These are phyloP conservation scores for Yamadazyma buinensis DNA, from an alignment of 1,139 yeast genomes.

Conservation along the genomic window DNA sequence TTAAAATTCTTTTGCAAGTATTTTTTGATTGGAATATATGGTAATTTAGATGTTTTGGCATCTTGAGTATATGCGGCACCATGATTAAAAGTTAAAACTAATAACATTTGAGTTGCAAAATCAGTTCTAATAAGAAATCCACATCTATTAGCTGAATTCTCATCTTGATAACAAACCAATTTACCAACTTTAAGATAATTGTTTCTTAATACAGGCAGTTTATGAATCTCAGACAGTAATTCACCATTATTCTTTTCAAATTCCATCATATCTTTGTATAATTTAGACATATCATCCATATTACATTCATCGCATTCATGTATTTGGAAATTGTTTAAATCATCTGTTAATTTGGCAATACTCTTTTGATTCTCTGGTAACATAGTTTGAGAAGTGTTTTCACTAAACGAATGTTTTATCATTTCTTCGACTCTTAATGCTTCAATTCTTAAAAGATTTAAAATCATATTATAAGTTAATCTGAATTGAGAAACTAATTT, in stretches of 20 bases:
- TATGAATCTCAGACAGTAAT: conserved; percentile 46
- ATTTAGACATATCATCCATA: conserved; percentile 38
- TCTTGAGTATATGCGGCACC: conserved; percentile 34
- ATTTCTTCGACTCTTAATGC: conserved; percentile 94
- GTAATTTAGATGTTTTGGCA: conserved; percentile 33
- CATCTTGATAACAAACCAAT: conserved; percentile 55
- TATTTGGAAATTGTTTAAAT: conserved; percentile 38
- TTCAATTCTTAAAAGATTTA: conserved; percentile 85
- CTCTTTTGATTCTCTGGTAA: conserved; percentile 81
- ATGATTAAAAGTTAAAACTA: conserved; percentile 43
- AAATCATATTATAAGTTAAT: conserved; percentile 91
- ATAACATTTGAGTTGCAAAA: conserved; percentile 21
- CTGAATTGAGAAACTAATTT: conserved; percentile 89
- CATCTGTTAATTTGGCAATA: conserved; percentile 49
- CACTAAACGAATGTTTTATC: conserved; percentile 94
- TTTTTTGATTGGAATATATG: conserved; percentile 44
- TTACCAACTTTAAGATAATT: conserved; percentile 54
- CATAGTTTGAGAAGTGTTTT: conserved; percentile 79
- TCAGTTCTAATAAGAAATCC: conserved; percentile 54
- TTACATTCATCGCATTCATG: conserved; percentile 35
- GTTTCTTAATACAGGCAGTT: conserved; percentile 43
- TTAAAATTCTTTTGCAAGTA: conserved; percentile 27
- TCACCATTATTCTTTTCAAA: conserved; percentile 42
- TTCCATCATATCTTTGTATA: conserved; percentile 42
- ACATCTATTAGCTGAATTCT: conserved; percentile 34